phyloP scores from a whole-genome alignment of 371 early-diverging fungal genomes.

The Mucor racemosus region DNA sequence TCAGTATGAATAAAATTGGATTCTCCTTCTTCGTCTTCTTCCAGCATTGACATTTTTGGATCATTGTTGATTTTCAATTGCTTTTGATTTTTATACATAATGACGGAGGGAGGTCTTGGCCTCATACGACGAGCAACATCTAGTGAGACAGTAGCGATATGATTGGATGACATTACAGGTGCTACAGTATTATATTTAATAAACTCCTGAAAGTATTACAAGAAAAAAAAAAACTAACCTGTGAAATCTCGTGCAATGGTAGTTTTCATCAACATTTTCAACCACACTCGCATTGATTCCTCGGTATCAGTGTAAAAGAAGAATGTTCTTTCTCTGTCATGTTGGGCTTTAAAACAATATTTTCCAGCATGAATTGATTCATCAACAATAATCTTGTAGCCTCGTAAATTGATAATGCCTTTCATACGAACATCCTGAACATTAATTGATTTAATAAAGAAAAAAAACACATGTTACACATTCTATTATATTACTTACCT shows the following conservation, averaged over 20 bases:
- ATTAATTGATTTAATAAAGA: neutral
- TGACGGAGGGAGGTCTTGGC: constrained; percentile 69
- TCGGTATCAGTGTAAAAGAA: constrained; percentile 70
- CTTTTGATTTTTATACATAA: constrained; percentile 49
- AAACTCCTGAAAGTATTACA: neutral
- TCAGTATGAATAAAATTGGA: neutral
- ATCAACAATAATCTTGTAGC: constrained; percentile 63
- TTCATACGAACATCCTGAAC: constrained; percentile 58
- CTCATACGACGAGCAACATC: constrained; percentile 67
- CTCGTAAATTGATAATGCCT: constrained; percentile 61
- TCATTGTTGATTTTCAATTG: constrained; percentile 21
- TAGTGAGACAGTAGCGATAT: constrained; percentile 65
- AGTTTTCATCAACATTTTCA: constrained; percentile 74
- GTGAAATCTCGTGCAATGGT: constrained; percentile 66
- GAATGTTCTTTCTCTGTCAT: constrained; percentile 65
- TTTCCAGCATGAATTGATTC: constrained; percentile 68
- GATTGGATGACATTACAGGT: constrained; percentile 73
- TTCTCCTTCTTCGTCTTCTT: constrained; percentile 34
- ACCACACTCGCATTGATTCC: constrained; percentile 61
- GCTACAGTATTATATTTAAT: constrained; percentile 31
- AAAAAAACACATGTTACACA: no score
- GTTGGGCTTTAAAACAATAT: constrained; percentile 75
- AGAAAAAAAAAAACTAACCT: constrained; percentile 28
- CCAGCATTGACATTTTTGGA: constrained; percentile 32
- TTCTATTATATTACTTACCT: constrained; percentile 26